Base-by-base conservation (phyloP, 768 basidiomycete genomes). In the Hysterangium stoloniferum region DNA sequence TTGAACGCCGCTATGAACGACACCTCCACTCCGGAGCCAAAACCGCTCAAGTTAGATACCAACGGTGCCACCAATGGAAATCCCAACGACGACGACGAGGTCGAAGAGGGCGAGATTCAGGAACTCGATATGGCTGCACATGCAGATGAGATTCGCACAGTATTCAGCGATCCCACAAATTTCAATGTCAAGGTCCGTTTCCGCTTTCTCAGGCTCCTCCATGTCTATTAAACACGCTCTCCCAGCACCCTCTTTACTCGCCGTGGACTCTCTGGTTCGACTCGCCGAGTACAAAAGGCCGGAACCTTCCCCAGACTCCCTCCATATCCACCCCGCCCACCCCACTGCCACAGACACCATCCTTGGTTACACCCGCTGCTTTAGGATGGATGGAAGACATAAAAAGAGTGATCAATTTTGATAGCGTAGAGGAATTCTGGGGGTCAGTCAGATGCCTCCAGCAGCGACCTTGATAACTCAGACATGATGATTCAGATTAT, bases 371-470 rank as follows among this genome's bases (percentile, higher is more conserved):
- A 11, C 60, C 61, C 19, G 84, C 86, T 37, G 88, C 86, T 25
- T 79, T 80, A 64, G 88, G 87, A 19, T 99, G 96, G 96, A 96
- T 97, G 90, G 95, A 99, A 62, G 92, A 97, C 61, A 94, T 99
- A 62, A 91, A 94, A 61, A 86, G 88, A 51, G 95, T 99, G 48
- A 91, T 97, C 64, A 84, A 78, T 54, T 96, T 99, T 63, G 88
- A 95, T 62, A 89, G 86, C 53, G 96, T 99, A 17, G 96, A 99
- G 70, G 95, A 97, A 67, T 99, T 99, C 70, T 99, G 96, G 96
- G 95, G 95, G 87, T 88, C 59, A 59, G 84, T 72, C 4, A 27
- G 49, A n/a, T n/a, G n/a, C n/a, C n/a, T n/a, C n/a, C n/a, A n/a
- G n/a, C n/a, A n/a, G n/a, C n/a, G n/a, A 5, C 41, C 46, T 27